Base-by-base conservation (phyloP, 2,329 filamentous ascomycete species). In the Phoma sp. region DNA sequence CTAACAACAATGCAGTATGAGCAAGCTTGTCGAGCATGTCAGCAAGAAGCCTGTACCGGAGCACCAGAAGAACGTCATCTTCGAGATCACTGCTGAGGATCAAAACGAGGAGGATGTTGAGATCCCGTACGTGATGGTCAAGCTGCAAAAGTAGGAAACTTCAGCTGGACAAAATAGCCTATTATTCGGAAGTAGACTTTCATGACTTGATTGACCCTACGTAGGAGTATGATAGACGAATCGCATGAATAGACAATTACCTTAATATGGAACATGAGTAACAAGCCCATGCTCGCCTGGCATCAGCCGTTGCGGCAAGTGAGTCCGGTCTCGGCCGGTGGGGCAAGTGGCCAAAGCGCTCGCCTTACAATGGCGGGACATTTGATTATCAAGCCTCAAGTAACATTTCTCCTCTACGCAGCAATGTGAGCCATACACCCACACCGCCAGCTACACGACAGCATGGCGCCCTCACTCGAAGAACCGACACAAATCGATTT, bases 121-220 rank as follows among this genome's bases (percentile, higher is more conserved):
- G 78, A 89, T 98, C 63, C 95, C 95, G 4, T 98, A 96, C 75
- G 91, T 98, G 69, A 96, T 93, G 86, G 86, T 96, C 62, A 93
- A 88, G 80, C 79, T 92, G 55, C 48, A 45, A 29, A 55, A 55
- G 46, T 55, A 55, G 52, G 10, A 8, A 33, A 40, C 8, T 37
- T 14, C 6, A 32, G 22, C 32, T 33, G 13, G 32, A 33, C 5
- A 2, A 27, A 25, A 24, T 22, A 6, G 9, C 27, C 2, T 11
- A 22, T 18, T 11, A 3, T 25, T 18, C 11, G 14, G 39, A 2
- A 25, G 2, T 14, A 14, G 30, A 11, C 32, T 29, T 11, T 18
- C 7, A 33, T 36, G 23, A 39, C 4, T 8, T 25, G 35, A 35
- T 18, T 32, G 14, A 24, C 23, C 24, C 7, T 23, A 25, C 36